Conservation (phyloP, 345 rosid species). For the Balakata baccata region DNA sequence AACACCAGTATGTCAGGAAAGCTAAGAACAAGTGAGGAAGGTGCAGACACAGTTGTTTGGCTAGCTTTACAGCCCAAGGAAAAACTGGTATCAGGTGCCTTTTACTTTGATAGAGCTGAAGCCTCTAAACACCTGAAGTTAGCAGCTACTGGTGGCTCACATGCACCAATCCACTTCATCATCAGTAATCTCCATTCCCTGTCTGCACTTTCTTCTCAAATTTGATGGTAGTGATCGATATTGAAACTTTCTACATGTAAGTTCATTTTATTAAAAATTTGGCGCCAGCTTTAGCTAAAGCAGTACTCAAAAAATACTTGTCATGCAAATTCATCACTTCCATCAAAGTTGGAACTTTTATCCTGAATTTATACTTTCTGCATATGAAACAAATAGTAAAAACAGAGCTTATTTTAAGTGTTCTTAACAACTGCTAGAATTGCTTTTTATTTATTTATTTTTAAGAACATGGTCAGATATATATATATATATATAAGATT, state of each 20-base stretch:
- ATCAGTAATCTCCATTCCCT: constrained; percentile 45
- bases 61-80: constrained; percentile 80
- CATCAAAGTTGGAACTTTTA: too few species aligned
- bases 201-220: constrained; percentile 25
- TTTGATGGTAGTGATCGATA: background rate
- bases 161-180: constrained; percentile 46
- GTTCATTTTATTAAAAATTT: too few species aligned
- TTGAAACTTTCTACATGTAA: too few species aligned
- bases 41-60: constrained; percentile 83
- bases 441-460: too few species aligned
- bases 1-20: constrained; percentile 62
- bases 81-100: constrained; percentile 62
- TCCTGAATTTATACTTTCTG: too few species aligned
- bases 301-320: too few species aligned
- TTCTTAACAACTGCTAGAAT: too few species aligned
- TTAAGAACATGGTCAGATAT: too few species aligned
- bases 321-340: too few species aligned
- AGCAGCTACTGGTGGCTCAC: constrained; percentile 62
- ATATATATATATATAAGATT: too few species aligned
- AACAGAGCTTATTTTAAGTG: background rate
- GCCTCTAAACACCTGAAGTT: constrained; percentile 67
- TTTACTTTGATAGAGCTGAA: constrained; percentile 86
- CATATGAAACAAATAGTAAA: background rate
- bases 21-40: constrained; percentile 76
- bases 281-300: background rate